A percentile compares a stretch with the other conserved stretches of the same genome.
Evolutionary conservation across 768 basidiomycete species (phyloP).

Genomic region (Collybia sordida): DNA sequence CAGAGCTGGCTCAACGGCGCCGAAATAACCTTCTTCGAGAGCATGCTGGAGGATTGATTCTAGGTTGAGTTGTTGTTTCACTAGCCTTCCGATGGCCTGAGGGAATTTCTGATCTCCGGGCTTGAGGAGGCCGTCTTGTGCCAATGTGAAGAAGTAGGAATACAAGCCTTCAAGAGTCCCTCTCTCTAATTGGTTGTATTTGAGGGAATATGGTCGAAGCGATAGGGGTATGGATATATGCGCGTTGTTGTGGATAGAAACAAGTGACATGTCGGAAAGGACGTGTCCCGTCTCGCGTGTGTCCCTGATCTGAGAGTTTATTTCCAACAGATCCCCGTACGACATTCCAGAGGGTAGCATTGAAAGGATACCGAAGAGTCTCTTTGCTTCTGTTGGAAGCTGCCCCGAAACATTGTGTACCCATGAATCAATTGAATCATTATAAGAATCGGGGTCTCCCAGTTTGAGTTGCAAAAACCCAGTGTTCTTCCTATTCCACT

Average conservation of each 20-base stretch:
- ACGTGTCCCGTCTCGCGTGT: too few species aligned
- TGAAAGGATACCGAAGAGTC: slow-evolving; percentile 6
- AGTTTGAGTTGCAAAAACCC: background rate
- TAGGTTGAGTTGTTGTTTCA: background rate
- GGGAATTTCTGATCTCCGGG: slow-evolving; percentile 3
- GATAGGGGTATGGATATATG: background rate
- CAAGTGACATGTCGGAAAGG: background rate
- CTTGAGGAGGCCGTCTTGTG: slow-evolving; percentile 3
- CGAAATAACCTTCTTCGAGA: slow-evolving; percentile 5
- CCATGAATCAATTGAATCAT: background rate
- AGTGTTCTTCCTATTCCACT: background rate
- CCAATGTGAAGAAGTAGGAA: slow-evolving; percentile 10
- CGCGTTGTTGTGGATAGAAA: background rate
- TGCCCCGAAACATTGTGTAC: background rate
- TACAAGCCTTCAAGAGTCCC: slow-evolving; percentile 6
- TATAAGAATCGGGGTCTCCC: too few species aligned
- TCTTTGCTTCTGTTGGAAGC: slow-evolving; percentile 4
- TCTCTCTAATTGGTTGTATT: slow-evolving; percentile 6
- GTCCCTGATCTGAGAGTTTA: background rate
- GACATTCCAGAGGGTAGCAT: slow-evolving; percentile 8
- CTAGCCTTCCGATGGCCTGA: background rate
- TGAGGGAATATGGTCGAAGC: background rate
- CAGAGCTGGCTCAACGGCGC: slow-evolving; percentile 9
- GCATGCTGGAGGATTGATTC: slow-evolving; percentile 8
- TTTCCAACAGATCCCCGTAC: slow-evolving; percentile 2